phyloP scores from a whole-genome alignment of 2,329 filamentous ascomycete genomes.

The Lasiodiplodia theobromae region DNA sequence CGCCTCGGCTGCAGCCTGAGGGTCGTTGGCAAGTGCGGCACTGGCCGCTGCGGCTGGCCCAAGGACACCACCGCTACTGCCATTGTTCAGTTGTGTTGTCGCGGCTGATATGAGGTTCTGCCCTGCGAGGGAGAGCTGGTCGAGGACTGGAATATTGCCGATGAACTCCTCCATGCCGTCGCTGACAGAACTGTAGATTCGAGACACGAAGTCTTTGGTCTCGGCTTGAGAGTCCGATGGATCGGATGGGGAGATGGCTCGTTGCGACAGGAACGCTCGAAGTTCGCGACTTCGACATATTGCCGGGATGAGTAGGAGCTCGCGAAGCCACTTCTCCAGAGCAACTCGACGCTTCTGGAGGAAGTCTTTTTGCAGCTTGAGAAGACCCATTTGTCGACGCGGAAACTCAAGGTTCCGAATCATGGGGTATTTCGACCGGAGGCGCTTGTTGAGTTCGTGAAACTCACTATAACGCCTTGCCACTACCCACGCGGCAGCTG shows the following conservation, averaged over 20 bases:
- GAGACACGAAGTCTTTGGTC: slow-evolving; percentile 81
- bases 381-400: slow-evolving; percentile 79
- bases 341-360: slow-evolving; percentile 85
- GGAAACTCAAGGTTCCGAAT: slow-evolving; percentile 93
- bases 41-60: slow-evolving; percentile 51
- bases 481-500: slow-evolving; percentile 91
- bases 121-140: slow-evolving; percentile 90
- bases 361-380: slow-evolving; percentile 97
- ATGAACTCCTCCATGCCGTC: slow-evolving; percentile 98
- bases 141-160: slow-evolving; percentile 92
- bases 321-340: slow-evolving; percentile 79
- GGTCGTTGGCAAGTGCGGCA: slow-evolving; percentile 54
- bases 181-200: slow-evolving; percentile 94
- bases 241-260: slow-evolving; percentile 76
- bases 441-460: slow-evolving; percentile 88
- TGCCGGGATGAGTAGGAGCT: slow-evolving; percentile 84
- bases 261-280: slow-evolving; percentile 86
- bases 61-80: slow-evolving; percentile 26
- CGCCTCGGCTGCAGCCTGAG: slow-evolving; percentile 71
- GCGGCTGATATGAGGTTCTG: slow-evolving; percentile 87
- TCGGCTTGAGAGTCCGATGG: slow-evolving; percentile 71
- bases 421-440: slow-evolving; percentile 84
- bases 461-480: slow-evolving; percentile 97
- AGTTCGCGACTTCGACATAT: slow-evolving; percentile 94
- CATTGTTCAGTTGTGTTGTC: slow-evolving; percentile 58